Evolutionary conservation across 1,139 yeast genomes (phyloP), one percentile per base, ranked within the genome.

Genomic region (Tardiomyces blankii): DNA sequence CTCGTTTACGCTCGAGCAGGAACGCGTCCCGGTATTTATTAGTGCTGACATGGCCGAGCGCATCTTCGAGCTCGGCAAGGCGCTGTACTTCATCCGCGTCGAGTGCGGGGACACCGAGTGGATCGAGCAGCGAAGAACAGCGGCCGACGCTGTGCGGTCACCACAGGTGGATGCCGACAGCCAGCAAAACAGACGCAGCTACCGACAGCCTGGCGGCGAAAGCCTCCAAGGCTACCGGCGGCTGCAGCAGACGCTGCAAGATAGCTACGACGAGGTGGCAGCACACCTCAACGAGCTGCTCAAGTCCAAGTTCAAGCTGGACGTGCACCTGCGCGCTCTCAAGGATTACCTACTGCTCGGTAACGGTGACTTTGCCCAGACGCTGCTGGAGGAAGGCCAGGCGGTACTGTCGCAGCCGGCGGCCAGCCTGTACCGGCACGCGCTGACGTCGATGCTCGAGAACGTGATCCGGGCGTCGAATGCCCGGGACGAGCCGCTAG

Each of bases 1-100:
- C 32, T 51, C 64, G 42, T 67, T 65, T 45, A 47, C 42, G 8
- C 48, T 69, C 4, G 62, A 60, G 11, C 42, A 53, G 30, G 63
- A 63, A 0, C 75, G 70, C 51, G 70, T 82, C 1, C 96, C 96
- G 0, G 59, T 63, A 8, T 85, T 82, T 56, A 66, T 83, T 46
- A 60, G 74, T 1, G 55, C 59, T 6, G 64, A 65, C 14, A 63
- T 75, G 1, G 80, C 86, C 1, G 60, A 66, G 23, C 73, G 75
- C 52, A 75, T 84, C 9, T 82, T 74, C 54, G 85, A 86, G 48
- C 79, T 84, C 23, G 98, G 98, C 1, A 80, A 83, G 53, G 77
- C 86, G 14, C 67, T 82, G n/a, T 73, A 78, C 38, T 89, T 82
- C 58, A 65, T 91, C 41, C 76, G 79, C 42, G 70, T 69, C 33